Base-by-base conservation (phyloP, 768 basidiomycete genomes). In the Exidia glandulosa region DNA sequence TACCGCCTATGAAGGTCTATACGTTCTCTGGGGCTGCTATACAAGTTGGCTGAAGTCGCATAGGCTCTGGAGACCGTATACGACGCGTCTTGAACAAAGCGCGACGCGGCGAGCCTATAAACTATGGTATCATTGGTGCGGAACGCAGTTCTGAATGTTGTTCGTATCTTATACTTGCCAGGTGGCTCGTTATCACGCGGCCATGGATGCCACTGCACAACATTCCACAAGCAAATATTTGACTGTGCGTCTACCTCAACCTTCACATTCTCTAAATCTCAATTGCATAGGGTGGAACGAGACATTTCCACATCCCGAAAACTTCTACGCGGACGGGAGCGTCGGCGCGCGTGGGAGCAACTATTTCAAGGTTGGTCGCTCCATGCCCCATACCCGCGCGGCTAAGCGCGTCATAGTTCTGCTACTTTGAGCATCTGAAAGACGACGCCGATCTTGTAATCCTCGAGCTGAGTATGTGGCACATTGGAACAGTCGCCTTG, bases 181-280 rank as follows among this genome's bases (percentile, higher is more conserved):
- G n/a, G n/a, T 7, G 50, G 50, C 27, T 59, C 58, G 27, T 30
- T 59, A 5, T 59, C 45, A 31, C 33, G 58, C 7, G 58, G 58
- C 5, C 58, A 59, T 45, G 58, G 58, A 30, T 59, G 58, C 58
- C 45, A 59, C 33, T 59, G 58, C 50, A 31, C 58, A 13, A 59
- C 41, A 27, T 59, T 50, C 45, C 58, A 59, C 50, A 30, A 31
- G n/a, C 58, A 50, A 13, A 59, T 59, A 14, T 59, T 59, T 19
- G 45, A 50, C 25, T 59, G 58, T 57, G 32, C 6, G 57, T 23
- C 10, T 23, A 34, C 32, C 2, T n/a, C 32, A 14, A 34, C 27
- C 9, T 54, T 2, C 32, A 14, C 7, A n/a, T 2, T 29, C 3
- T 3, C 32, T 2, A 4, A 32, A 16, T 57, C 14, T 13, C 19